Conservation (phyloP, 495 filamentous ascomycete genomes). For the Tuber borchii region DNA sequence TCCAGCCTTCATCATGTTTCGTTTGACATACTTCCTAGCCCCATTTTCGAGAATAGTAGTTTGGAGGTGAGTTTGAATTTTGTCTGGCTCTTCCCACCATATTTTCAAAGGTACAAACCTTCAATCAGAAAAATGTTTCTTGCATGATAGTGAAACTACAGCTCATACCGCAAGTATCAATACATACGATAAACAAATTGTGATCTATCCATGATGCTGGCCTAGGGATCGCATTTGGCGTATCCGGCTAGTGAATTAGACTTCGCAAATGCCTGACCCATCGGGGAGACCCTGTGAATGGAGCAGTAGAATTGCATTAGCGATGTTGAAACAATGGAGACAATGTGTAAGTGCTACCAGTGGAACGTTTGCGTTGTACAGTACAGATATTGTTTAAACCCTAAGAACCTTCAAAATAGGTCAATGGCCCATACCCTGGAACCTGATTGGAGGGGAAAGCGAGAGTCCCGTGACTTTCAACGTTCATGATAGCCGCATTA, state of each 20-base stretch:
- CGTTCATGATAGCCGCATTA: background rate
- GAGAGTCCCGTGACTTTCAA: background rate
- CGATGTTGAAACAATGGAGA: background rate
- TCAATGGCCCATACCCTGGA: background rate
- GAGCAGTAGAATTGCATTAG: background rate
- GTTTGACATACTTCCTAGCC: background rate
- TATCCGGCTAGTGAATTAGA: background rate
- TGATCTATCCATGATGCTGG: background rate
- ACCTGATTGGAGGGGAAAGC: background rate
- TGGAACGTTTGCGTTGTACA: background rate
- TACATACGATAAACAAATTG: constrained; percentile 4
- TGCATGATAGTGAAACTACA: constrained; percentile 4
- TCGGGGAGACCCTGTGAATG: background rate
- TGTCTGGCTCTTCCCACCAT: background rate
- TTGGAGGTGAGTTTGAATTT: background rate
- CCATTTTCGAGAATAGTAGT: background rate
- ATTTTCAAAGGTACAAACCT: background rate
- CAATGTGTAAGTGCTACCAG: background rate
- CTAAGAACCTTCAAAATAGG: background rate
- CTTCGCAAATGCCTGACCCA: background rate
- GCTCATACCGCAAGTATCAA: background rate
- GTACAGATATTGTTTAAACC: background rate
- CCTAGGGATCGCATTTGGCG: background rate
- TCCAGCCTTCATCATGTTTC: background rate
- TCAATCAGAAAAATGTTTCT: background rate